phyloP scores from a whole-genome alignment of 2,329 filamentous ascomycete species.

The Periconia sp. region DNA sequence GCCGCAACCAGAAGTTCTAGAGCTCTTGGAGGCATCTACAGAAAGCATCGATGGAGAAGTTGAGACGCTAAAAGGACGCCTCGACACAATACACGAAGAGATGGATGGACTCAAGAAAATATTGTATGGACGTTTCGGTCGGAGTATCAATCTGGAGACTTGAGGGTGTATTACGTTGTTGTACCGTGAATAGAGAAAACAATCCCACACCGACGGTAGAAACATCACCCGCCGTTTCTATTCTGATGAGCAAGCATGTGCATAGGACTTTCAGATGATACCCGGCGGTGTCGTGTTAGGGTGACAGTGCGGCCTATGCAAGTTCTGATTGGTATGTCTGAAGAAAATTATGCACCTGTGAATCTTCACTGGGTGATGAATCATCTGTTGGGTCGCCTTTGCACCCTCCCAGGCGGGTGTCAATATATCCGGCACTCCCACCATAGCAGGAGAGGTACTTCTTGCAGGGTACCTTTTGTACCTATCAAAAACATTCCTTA shows the following conservation, averaged over 20 bases:
- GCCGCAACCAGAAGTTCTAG: slow-evolving; percentile 80
- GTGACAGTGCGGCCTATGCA: no score
- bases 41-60: slow-evolving; percentile 78
- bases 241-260: not conserved
- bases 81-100: slow-evolving; percentile 76
- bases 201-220: not conserved
- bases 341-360: not conserved
- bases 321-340: not conserved
- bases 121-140: slow-evolving; percentile 90
- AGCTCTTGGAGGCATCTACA: slow-evolving; percentile 73
- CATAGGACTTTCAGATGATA: not conserved
- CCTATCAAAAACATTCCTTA: no score
- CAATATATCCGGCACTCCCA: no score
- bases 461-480: no score
- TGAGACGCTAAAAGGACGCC: slow-evolving; percentile 71
- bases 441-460: no score
- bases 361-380: no score
- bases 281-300: no score
- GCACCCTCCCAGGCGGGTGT: no score
- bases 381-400: no score
- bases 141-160: slow-evolving; percentile 95
- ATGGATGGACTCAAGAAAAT: slow-evolving; percentile 89
- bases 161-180: slow-evolving; percentile 37
- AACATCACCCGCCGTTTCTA: not conserved
- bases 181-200: not conserved